phyloP scores from a whole-genome alignment of 2,329 filamentous ascomycete genomes.

The Calonectria honghensis region DNA sequence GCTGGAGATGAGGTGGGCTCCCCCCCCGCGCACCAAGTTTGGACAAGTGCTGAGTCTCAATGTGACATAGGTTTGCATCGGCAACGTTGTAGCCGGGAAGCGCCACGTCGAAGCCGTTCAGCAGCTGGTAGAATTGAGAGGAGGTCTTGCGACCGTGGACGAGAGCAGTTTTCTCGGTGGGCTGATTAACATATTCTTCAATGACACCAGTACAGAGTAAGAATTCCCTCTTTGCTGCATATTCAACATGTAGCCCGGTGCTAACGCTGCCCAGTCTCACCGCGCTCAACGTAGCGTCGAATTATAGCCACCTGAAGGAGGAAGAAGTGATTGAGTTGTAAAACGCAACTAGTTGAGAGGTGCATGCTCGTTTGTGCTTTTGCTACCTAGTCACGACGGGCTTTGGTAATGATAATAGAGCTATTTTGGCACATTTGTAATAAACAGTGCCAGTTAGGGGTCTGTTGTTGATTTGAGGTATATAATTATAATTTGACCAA shows the following conservation, averaged over 20 bases:
- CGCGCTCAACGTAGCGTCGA: not conserved
- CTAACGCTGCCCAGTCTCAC: not conserved
- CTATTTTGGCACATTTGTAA: no score
- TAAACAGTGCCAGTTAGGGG: no score
- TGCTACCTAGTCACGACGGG: no score
- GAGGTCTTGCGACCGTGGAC: not conserved
- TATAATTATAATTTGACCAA: no score
- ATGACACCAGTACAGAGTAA: constrained; percentile 16
- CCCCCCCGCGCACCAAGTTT: not conserved
- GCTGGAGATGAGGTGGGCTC: constrained; percentile 22
- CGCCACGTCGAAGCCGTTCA: constrained; percentile 3
- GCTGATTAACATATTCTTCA: not conserved
- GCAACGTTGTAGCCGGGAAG: not conserved
- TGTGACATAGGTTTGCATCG: not conserved
- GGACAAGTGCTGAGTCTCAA: not conserved
- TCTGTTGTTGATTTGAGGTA: no score
- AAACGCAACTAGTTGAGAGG: no score
- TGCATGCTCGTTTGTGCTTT: no score
- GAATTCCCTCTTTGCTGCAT: not conserved
- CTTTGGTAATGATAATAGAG: no score
- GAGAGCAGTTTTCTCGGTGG: constrained; percentile 18
- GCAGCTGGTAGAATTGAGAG: constrained; percentile 15
- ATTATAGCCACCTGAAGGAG: constrained; percentile 1
- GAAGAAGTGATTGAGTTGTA: not conserved
- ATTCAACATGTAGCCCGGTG: not conserved